Evolutionary conservation across 495 filamentous ascomycete species (phyloP).

Genomic region (Aspergillus bertholletiae): DNA sequence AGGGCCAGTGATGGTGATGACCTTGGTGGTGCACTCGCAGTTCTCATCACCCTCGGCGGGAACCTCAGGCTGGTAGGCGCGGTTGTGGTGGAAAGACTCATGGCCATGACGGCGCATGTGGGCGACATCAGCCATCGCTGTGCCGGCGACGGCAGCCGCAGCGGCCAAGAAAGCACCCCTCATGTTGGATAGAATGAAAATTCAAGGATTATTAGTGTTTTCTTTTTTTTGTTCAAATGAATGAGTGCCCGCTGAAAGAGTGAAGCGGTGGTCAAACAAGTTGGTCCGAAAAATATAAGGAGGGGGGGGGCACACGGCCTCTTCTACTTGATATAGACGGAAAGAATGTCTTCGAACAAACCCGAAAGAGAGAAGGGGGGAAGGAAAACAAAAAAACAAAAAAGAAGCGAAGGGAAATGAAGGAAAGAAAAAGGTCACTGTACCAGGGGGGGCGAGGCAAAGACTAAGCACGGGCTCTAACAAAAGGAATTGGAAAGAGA

Average conservation of each 20-base stretch:
- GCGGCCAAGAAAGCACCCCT: conserved; percentile 65
- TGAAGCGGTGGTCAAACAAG: conserved; percentile 77
- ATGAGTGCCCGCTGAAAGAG: conserved; percentile 95
- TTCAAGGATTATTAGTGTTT: conserved; percentile 15
- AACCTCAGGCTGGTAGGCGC: conserved; percentile 23
- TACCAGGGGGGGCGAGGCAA: too few species aligned
- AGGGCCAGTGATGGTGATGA: conserved; percentile 56
- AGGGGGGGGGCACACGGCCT: conserved; percentile 51
- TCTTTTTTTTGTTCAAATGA: conserved; percentile 24
- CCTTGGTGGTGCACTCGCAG: conserved; percentile 69
- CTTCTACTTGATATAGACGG: conserved; percentile 44
- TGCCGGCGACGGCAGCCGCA: conserved; percentile 62
- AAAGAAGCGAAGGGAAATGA: conserved; percentile 18
- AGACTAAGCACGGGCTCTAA: neutral
- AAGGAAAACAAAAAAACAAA: conserved; percentile 36
- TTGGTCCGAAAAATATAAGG: conserved; percentile 38
- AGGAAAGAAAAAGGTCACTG: conserved; percentile 5
- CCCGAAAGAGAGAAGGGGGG: conserved; percentile 27
- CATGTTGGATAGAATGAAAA: conserved; percentile 48
- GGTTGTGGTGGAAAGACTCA: conserved; percentile 54
- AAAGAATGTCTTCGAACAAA: conserved; percentile 17
- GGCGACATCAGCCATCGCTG: conserved; percentile 53
- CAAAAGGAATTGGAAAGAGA: conserved; percentile 11
- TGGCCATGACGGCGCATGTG: conserved; percentile 60
- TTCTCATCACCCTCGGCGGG: conserved; percentile 29